These are phyloP conservation scores for Metschnikowia santaceciliae DNA, from an alignment of 805 yeast species.

Conservation along the genomic window DNA sequence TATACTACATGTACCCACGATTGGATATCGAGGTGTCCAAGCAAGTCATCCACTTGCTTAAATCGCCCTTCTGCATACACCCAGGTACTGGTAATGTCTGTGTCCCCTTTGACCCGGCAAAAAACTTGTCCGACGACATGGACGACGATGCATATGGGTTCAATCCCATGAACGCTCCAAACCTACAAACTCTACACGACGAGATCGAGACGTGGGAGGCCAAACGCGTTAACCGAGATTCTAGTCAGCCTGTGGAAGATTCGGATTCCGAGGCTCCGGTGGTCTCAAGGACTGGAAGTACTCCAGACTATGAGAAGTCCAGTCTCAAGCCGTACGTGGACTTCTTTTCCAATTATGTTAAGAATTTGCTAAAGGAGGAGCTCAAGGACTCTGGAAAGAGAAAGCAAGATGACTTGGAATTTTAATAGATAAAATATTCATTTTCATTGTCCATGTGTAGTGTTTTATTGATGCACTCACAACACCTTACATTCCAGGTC, in stretches of 20 bases:
- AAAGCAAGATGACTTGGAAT: constrained; percentile 29
- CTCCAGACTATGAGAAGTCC: constrained; percentile 58
- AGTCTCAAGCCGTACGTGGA: constrained; percentile 68
- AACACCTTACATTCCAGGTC: neutral
- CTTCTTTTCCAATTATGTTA: constrained; percentile 61
- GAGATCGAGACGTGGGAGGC: constrained; percentile 56
- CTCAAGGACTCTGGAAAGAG: constrained; percentile 27
- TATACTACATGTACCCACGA: constrained; percentile 83
- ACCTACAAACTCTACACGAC: constrained; percentile 55
- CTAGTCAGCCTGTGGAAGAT: constrained; percentile 23
- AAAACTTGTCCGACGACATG: constrained; percentile 29
- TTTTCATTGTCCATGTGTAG: neutral
- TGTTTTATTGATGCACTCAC: neutral
- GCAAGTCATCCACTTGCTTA: constrained; percentile 84
- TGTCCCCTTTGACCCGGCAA: constrained; percentile 69
- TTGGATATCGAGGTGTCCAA: constrained; percentile 90
- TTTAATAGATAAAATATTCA: constrained; percentile 9
- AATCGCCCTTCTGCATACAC: constrained; percentile 95
- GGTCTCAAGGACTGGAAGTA: constrained; percentile 10
- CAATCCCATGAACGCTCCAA: constrained; percentile 79
- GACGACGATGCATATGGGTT: constrained; percentile 51
- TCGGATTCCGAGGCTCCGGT: constrained; percentile 19
- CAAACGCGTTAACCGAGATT: constrained; percentile 26
- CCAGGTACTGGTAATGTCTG: constrained; percentile 95
- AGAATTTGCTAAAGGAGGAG: constrained; percentile 54